Evolutionary conservation across 163 green algal genomes (phyloP).

Genomic region (Chlamydomonas reinhardtii): DNA sequence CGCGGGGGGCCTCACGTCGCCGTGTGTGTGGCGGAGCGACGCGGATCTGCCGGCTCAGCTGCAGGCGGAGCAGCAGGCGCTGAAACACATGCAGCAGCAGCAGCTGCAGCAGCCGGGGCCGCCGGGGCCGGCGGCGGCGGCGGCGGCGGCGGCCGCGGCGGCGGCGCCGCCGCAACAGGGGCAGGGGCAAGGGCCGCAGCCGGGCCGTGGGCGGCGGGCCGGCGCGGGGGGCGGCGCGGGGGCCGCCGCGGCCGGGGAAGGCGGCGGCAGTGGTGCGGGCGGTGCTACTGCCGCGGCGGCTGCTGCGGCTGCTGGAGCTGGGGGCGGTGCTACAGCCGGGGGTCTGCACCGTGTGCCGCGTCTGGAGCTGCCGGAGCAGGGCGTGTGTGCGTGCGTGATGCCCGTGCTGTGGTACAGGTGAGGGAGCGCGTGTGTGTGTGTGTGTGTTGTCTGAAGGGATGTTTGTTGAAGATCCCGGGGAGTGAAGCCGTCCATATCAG

Average conservation of each 20-base stretch:
- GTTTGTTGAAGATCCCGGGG: too few species aligned
- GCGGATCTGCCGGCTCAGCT: too few species aligned
- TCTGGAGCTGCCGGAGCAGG: neutral
- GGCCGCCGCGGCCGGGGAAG: too few species aligned
- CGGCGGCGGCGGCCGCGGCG: neutral
- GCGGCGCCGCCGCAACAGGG: neutral
- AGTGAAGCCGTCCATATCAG: too few species aligned
- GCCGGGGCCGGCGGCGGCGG: neutral
- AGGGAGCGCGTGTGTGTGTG: too few species aligned
- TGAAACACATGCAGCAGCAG: neutral
- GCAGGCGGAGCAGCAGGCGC: too few species aligned
- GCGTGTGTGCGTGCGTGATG: conserved; percentile 4
- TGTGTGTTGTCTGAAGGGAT: too few species aligned
- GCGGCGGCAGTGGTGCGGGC: too few species aligned
- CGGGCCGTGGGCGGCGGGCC: neutral
- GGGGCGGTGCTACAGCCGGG: neutral
- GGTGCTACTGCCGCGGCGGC: too few species aligned
- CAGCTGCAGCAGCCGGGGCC: conserved; percentile 1
- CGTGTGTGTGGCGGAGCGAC: too few species aligned
- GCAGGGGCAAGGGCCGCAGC: neutral
- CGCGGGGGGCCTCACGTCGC: too few species aligned
- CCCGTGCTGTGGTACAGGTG: conserved; percentile 37
- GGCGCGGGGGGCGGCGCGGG: too few species aligned
- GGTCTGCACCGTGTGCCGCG: neutral
- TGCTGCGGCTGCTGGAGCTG: neutral